Base-by-base conservation (phyloP, 1,284 basidiomycete species). In the Apiotrichum veenhuisii region DNA sequence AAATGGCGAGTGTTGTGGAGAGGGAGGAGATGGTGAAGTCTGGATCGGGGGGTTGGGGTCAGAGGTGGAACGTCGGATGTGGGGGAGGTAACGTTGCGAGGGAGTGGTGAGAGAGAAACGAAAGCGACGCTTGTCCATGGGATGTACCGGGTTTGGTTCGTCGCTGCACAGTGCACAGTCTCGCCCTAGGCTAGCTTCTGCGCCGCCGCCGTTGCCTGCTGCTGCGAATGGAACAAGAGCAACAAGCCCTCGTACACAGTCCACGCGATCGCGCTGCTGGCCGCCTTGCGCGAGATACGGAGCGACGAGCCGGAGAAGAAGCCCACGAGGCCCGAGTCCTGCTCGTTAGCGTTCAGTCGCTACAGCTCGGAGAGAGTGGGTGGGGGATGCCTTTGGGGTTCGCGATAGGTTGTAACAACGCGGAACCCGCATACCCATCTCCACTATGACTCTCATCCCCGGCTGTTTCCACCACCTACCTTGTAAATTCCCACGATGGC, bases 201-300 rank as follows among this genome's bases (percentile, higher is more conserved):
- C 20, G 40, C 27, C 20, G 50, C 38, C 15, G 15, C 15, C 26
- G 23, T 8, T 18, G 48, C 48, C 17, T 15, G 22, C 36, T 50
- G 36, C 23, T 27, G 48, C 53, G 55, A 67, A 84, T 80, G 58
- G 84, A 81, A 69, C 85, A 83, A 54, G 23, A 79, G 52, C 61
- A 93, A 78, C 42, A 90, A 73, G 33, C 85, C 88, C 75, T 95
- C 93, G 67, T 94, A 96, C 1, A 93, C 88, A 1, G 86, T 88
- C 93, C 93, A 97, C 0, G 87, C 91, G 59, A 97, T 91, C 0
- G 87, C 88, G 23, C 89, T 91, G 67, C 89, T 90, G n/a, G 90
- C 79, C 1, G 94, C 85, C 73, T 96, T 97, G 47, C 92, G 82
- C 7, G 87, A 85, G 67, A 95, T 83, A 12, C 93, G 83, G 41